phyloP scores from a whole-genome alignment of 2,329 filamentous ascomycete species.

The Zasmidium citrigriseum region DNA sequence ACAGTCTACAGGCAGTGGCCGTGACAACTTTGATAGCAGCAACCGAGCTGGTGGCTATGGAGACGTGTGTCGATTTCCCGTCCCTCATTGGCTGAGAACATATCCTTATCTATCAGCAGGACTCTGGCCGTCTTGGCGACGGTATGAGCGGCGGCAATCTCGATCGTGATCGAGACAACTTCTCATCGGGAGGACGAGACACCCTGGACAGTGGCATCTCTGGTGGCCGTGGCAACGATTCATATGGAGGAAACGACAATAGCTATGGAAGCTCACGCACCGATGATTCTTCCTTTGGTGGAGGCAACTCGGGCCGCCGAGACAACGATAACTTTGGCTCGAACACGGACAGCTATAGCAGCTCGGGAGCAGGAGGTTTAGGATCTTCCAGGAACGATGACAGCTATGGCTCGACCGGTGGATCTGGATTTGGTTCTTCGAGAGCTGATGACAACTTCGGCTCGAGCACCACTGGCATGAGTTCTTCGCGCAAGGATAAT shows the following conservation, averaged over 20 bases:
- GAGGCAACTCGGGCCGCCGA: too few relatives aligned
- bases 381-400: background rate
- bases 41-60: background rate
- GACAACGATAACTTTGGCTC: slow-evolving; percentile 2
- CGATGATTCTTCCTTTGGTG: background rate
- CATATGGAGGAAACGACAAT: background rate
- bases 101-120: background rate
- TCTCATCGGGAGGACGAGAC: too few relatives aligned
- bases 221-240: too few relatives aligned
- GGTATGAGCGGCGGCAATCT: background rate
- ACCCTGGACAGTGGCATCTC: too few relatives aligned
- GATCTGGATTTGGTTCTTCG: too few relatives aligned
- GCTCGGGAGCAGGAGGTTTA: slow-evolving; percentile 5
- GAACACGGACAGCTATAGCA: slow-evolving; percentile 12
- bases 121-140: background rate
- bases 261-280: too few relatives aligned
- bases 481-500: slow-evolving; percentile 1
- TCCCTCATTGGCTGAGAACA: background rate
- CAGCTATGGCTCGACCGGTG: too few relatives aligned
- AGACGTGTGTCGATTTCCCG: background rate
- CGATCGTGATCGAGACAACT: background rate
- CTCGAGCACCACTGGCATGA: background rate
- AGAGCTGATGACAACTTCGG: too few relatives aligned
- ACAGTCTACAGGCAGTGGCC: too few relatives aligned
- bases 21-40: slow-evolving; percentile 1